Evolutionary conservation across 179 eudicot genomes (phyloP), one percentile per base, ranked within the genome.

Genomic region (Corrigiola litoralis): DNA sequence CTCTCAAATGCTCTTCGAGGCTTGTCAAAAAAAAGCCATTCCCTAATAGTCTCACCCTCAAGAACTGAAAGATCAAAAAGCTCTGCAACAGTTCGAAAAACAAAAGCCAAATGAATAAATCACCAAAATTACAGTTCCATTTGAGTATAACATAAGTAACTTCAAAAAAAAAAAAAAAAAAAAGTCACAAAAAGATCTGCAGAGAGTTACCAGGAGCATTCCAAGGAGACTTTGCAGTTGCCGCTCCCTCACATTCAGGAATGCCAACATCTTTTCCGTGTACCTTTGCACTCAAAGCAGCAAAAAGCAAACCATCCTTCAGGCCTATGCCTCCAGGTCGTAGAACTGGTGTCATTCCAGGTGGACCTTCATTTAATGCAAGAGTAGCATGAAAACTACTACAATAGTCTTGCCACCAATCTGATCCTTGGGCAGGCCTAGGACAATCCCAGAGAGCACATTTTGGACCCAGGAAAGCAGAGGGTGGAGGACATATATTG

Each of bases 161-260:
- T 16, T 34, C 18, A 0, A 21, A 7, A 56, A 37, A 31, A n/a
- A 8, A 5, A 10, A 41, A 37, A 13, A 49, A 12, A 44, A 36
- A 51, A 18, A 24, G 10, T 23, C n/a, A 53, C 4, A 13, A 38
- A 38, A 13, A 18, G 1, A 5, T 4, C 40, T 24, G 3, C 37
- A 76, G 28, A 75, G 46, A 68, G 77, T 72, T 56, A 91, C 99
- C 99, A 57, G 87, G 90, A 63, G 96, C 99, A 81, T 95, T 91
- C 99, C 99, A 95, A n/a, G 99, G 99, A 33, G 96, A 95, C 71
- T 90, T 95, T 10, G 96, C 72, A 66, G 99, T 95, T n/a, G 97
- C 99, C 70, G 97, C 99, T 18, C 99, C 97, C 72, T 88, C 99
- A 62, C 99, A 95, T 73, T 86, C 99, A 3, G 99, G 99, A 69